Conservation (phyloP, 176 grass and related monocot genomes). For the Microstegium vimineum region DNA sequence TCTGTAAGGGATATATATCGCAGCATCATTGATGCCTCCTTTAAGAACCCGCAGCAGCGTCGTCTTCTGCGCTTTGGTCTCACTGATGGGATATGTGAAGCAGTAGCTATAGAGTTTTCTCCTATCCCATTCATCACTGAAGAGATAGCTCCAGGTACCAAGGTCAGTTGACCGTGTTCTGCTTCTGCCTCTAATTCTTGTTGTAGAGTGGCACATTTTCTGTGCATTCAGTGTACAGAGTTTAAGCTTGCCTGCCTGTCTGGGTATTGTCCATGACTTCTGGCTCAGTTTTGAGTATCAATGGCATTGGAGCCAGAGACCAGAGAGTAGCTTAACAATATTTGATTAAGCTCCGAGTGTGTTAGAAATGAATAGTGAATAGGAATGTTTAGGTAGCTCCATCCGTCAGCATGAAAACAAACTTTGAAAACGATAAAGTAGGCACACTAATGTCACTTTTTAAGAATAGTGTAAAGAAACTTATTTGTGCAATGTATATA, state of each 20-base stretch:
- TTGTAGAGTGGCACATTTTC: neutral
- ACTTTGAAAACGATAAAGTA: neutral
- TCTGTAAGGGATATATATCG: conserved; percentile 82
- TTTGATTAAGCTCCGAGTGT: neutral
- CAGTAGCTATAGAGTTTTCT: conserved; percentile 68
- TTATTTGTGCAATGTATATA: neutral
- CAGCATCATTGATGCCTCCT: conserved; percentile 64
- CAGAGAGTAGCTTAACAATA: neutral
- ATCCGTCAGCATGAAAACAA: neutral
- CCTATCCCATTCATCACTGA: conserved; percentile 61
- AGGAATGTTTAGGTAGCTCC: neutral
- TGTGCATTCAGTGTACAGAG: neutral
- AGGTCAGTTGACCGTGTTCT: conserved; percentile 43
- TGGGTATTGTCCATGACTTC: neutral
- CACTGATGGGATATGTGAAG: conserved; percentile 70
- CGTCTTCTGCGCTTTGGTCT: conserved; percentile 63
- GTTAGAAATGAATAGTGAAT: neutral
- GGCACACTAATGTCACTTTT: neutral
- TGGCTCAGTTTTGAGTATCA: neutral
- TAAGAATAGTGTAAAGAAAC: neutral
- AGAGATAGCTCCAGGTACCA: conserved; percentile 74
- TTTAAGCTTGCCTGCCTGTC: neutral
- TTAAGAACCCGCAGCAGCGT: conserved; percentile 48
- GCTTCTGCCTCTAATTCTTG: neutral
- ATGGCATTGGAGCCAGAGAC: neutral